Conservation (phyloP, 805 yeast genomes). For the Scheffersomyces stipitis region DNA sequence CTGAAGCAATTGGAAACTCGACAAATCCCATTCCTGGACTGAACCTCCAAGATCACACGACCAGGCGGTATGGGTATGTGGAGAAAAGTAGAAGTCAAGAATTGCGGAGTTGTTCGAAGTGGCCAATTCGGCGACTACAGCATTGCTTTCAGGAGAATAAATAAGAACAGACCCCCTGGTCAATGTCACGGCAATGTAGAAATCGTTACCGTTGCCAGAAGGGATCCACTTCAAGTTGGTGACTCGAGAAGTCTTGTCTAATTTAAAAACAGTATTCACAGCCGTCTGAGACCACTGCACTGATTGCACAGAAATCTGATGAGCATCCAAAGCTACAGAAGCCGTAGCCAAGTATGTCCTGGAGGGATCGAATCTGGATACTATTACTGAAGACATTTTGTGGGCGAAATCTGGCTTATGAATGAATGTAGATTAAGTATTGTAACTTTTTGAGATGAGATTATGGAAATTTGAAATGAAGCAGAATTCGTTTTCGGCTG, state of each 20-base stretch:
- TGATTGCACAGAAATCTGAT: slow-evolving; percentile 64
- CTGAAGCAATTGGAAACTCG: slow-evolving; percentile 39
- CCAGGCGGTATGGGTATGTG: slow-evolving; percentile 49
- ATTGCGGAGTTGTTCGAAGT: slow-evolving; percentile 48
- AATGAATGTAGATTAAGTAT: too few species aligned
- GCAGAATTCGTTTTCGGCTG: too few species aligned
- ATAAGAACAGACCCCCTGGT: slow-evolving; percentile 63
- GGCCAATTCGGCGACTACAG: slow-evolving; percentile 51
- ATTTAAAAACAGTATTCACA: slow-evolving; percentile 48
- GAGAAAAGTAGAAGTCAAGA: slow-evolving; percentile 48
- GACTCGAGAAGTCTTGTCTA: slow-evolving; percentile 52
- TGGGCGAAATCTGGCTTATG: too few species aligned
- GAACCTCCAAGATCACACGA: slow-evolving; percentile 58
- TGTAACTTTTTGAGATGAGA: slow-evolving; percentile 6
- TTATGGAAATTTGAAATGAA: slow-evolving; percentile 4
- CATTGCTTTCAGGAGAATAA: slow-evolving; percentile 66
- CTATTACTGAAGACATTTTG: slow-evolving; percentile 17
- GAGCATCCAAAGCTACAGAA: slow-evolving; percentile 66
- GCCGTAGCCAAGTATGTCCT: slow-evolving; percentile 67
- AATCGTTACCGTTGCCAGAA: slow-evolving; percentile 38
- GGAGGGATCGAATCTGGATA: slow-evolving; percentile 58
- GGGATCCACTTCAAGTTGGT: slow-evolving; percentile 58
- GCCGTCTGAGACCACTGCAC: slow-evolving; percentile 40
- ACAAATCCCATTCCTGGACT: slow-evolving; percentile 62
- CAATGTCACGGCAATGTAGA: slow-evolving; percentile 58